Evolutionary conservation across 345 rosid species (phyloP), one percentile per base, ranked within the genome.

Genomic region (Bruguiera sexangula): DNA sequence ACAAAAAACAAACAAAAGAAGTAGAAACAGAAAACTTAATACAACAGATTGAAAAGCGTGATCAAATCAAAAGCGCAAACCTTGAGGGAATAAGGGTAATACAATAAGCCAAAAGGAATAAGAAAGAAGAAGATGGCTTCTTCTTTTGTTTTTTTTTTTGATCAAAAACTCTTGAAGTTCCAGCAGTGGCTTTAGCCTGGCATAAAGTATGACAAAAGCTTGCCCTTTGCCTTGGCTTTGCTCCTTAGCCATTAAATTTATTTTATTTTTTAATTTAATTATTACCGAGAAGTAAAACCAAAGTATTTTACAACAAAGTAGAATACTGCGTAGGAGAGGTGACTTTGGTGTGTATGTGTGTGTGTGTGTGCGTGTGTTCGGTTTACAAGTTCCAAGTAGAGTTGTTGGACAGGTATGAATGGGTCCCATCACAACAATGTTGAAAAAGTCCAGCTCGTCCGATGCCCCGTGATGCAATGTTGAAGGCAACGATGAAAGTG

Each of bases 161-260:
- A 73, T 54, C 53, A 34, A 64, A 36, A 64, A 39, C 46, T 43
- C 63, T 57, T 48, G 67, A 5, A 53, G 21, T 60, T 37, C 55
- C 8, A 8, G 76, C 59, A 65, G 59, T 51, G 21, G 9, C 7
- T 20, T 4, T 65, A 43, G 58, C 52, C 52, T 8, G 65, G 46
- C 9, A 31, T n/a, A 16, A 43, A 63, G 65, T 56, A 56, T 24
- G 29, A 58, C 46, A 37, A 56, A 63, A 36, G 75, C 55, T 29
- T 43, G 50, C 50, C 5, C 50, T 3, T 4, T 43, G 19, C 54
- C 8, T 30, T 8, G 8, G 21, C 34, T 29, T 39, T 52, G 64
- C 10, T 18, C 21, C n/a, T 21, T 22, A 2, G 21, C 24, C 58
- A 19, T 24, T 11, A 37, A 56, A 39, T 55, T 63, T 61, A 63